These are phyloP conservation scores for Betula pendula DNA, from an alignment of 306 rosid species.

Conservation along the genomic window DNA sequence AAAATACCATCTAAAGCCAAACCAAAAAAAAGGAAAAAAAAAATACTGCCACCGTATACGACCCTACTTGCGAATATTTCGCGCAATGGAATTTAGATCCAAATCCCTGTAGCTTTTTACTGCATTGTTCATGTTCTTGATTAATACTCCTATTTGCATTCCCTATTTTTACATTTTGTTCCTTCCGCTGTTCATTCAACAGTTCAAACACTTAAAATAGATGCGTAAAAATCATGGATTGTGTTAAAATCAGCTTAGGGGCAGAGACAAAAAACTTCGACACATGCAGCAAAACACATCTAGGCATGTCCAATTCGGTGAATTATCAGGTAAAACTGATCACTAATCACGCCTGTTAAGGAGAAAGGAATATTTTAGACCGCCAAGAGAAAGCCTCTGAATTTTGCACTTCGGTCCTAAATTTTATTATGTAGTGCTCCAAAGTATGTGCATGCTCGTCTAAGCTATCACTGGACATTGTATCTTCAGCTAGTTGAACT, in stretches of 20 bases:
- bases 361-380: constrained; percentile 48
- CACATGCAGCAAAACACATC: not conserved
- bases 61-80: too few species aligned
- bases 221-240: not conserved
- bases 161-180: not conserved
- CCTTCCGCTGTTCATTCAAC: not conserved
- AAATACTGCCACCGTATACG: too few species aligned
- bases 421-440: constrained; percentile 60
- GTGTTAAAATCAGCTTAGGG: not conserved
- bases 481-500: constrained; percentile 73
- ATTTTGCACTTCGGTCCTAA: constrained; percentile 51
- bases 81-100: too few species aligned
- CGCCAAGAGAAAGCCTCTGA: constrained; percentile 83
- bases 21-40: too few species aligned
- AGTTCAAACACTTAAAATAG: too few species aligned
- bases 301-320: not conserved
- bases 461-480: constrained; percentile 56
- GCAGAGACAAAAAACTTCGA: not conserved
- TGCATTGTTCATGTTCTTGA: not conserved
- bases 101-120: too few species aligned
- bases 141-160: too few species aligned
- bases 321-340: not conserved
- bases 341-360: constrained; percentile 22
- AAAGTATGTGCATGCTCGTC: constrained; percentile 69
- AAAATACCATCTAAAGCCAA: not conserved